Evolutionary conservation across 2,329 filamentous ascomycete genomes (phyloP).

Genomic region (Westerdykella aurantiaca): DNA sequence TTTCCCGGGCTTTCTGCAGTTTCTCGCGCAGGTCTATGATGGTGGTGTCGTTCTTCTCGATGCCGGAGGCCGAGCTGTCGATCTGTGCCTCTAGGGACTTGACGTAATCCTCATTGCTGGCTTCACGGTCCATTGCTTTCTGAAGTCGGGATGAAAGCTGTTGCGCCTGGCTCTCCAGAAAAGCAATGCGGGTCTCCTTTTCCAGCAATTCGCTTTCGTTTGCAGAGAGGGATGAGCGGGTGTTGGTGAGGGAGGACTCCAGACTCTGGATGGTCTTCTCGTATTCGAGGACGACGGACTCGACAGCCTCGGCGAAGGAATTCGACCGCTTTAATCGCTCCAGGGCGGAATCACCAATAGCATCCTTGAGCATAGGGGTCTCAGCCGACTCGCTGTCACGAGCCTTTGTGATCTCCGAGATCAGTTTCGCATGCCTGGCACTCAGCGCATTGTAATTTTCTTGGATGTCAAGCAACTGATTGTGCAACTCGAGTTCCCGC

Average conservation of each 20-base stretch:
- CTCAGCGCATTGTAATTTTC: conserved; percentile 92
- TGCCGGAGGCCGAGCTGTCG: conserved; percentile 82
- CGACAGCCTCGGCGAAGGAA: conserved; percentile 90
- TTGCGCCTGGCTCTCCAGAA: conserved; percentile 83
- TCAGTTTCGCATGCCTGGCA: conserved; percentile 89
- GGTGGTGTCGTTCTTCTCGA: conserved; percentile 85
- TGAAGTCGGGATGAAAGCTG: conserved; percentile 87
- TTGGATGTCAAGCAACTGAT: conserved; percentile 84
- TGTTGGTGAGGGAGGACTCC: conserved; percentile 85
- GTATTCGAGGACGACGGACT: conserved; percentile 93
- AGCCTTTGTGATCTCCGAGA: conserved; percentile 85
- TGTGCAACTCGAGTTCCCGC: conserved; percentile 83
- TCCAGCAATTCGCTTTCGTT: conserved; percentile 85
- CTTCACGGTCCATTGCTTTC: conserved; percentile 86
- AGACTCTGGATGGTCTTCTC: conserved; percentile 96
- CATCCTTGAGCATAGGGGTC: conserved; percentile 55
- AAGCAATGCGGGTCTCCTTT: conserved; percentile 88
- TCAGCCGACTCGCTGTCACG: conserved; percentile 58
- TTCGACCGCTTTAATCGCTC: conserved; percentile 91
- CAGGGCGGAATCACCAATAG: conserved; percentile 69
- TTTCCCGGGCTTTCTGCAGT: conserved; percentile 79
- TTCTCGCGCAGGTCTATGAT: conserved; percentile 87
- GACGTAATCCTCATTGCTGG: conserved; percentile 85
- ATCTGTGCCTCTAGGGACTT: conserved; percentile 87
- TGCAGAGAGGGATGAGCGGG: conserved; percentile 71